Evolutionary conservation across 2,329 filamentous ascomycete genomes (phyloP).

Genomic region (Neofusicoccum sp.): DNA sequence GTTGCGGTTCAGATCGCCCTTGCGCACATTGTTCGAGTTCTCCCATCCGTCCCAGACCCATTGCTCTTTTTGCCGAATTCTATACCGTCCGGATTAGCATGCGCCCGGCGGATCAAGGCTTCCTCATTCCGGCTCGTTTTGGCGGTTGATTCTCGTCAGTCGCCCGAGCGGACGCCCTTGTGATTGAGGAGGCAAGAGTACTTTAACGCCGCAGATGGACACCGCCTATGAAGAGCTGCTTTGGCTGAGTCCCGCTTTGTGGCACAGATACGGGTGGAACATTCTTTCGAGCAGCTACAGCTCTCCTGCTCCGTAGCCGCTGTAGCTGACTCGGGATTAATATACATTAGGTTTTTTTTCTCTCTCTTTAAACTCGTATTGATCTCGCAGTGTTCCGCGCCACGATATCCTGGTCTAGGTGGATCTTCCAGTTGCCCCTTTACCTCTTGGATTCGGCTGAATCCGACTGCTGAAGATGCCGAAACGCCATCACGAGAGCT

Average conservation of each 20-base stretch:
- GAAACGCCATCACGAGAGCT: too few relatives aligned
- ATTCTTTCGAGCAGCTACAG: slow-evolving; percentile 28
- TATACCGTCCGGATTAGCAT: not conserved
- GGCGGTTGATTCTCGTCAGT: not conserved
- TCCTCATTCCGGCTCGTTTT: slow-evolving; percentile 35
- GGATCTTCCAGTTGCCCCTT: too few relatives aligned
- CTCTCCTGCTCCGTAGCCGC: too few relatives aligned
- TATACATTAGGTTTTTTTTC: too few relatives aligned
- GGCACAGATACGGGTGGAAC: slow-evolving; percentile 70
- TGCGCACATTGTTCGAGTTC: too few relatives aligned
- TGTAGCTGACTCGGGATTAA: too few relatives aligned
- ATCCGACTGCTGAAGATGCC: too few relatives aligned
- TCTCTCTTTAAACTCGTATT: too few relatives aligned
- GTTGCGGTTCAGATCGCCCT: not conserved
- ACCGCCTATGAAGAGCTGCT: slow-evolving; percentile 62
- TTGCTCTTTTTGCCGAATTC: not conserved
- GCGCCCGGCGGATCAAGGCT: slow-evolving; percentile 44
- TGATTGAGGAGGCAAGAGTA: slow-evolving; percentile 46
- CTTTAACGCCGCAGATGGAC: slow-evolving; percentile 22
- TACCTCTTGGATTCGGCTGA: too few relatives aligned
- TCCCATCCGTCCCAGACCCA: not conserved
- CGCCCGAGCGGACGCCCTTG: slow-evolving; percentile 20
- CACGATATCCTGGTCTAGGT: too few relatives aligned
- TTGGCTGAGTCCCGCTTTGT: slow-evolving; percentile 55
- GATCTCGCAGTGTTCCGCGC: too few relatives aligned